Evolutionary conservation across 768 basidiomycete genomes (phyloP).

Genomic region (Kwoniella mangroviensis): DNA sequence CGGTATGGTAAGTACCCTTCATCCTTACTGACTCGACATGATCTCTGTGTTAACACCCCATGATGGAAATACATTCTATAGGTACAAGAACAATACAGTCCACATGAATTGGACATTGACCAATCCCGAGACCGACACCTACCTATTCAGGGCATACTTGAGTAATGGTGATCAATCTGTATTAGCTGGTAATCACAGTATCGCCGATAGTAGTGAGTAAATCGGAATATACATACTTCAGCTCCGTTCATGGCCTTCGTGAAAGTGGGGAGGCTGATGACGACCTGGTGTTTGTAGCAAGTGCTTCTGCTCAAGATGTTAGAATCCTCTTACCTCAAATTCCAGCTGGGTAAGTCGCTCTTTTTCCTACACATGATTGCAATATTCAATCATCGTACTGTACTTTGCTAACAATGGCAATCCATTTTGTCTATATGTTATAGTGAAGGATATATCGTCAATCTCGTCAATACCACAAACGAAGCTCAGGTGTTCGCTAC

Average conservation of each 20-base stretch:
- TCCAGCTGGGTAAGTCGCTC: constrained; percentile 33
- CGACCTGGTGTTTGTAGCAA: constrained; percentile 26
- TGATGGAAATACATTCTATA: background rate
- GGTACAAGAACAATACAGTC: constrained; percentile 51
- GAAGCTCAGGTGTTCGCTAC: constrained; percentile 41
- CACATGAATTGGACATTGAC: constrained; percentile 46
- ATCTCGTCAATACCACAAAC: constrained; percentile 47
- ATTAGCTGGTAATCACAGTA: constrained; percentile 31
- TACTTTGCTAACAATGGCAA: no score
- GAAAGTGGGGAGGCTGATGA: background rate
- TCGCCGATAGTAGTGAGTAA: constrained; percentile 50
- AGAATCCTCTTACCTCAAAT: constrained; percentile 39
- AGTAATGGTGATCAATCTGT: constrained; percentile 37
- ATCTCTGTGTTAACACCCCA: background rate
- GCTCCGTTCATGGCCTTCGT: no score
- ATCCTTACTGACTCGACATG: background rate
- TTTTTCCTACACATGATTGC: no score
- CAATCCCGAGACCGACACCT: constrained; percentile 37
- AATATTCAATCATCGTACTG: no score
- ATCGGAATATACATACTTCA: no score
- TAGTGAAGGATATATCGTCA: constrained; percentile 43
- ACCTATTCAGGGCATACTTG: constrained; percentile 42
- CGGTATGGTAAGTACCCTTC: constrained; percentile 29
- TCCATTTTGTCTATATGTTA: background rate
- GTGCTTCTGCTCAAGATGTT: constrained; percentile 42